Base-by-base conservation (phyloP, 257 asterid genomes). In the Nicotiana noctiflora region DNA sequence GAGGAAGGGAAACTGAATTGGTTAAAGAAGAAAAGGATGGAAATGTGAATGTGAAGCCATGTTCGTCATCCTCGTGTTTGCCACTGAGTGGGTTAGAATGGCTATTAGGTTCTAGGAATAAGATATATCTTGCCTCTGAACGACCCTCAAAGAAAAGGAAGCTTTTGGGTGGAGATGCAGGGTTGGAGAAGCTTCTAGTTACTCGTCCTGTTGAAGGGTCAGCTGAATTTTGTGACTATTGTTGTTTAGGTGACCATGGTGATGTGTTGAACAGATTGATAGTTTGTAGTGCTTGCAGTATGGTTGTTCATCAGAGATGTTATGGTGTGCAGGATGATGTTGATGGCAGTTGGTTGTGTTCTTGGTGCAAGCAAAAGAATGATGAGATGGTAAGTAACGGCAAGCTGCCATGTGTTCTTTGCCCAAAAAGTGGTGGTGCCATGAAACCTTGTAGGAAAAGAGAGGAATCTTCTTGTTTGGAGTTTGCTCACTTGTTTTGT, bases 41-140 rank as follows among this genome's bases (percentile, higher is more conserved):
- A 13, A 85, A 86, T 77, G 81, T 70, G 64, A 85, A 86, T 77
- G 81, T 75, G 64, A 83, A 29, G 70, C 83, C 79, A 5, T 57
- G 75, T 32, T 87, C 60, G 72, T 87, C 81, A 77, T 83, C 72
- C 14, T 49, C 72, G 18, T 62, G 86, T 40, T 21, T 44, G 34
- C 85, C 88, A 29, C 79, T 84, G 84, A 89, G 89, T 86, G 93
- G 98, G 65, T 83, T 94, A 66, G 99, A 94, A 84, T 94, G 99
- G 99, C 92, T 96, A 78, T 89, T 96, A 87, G 99, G 99, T 86
- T 91, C 97, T 74, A 94, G 90, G 90, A 88, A 82, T 82, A 96
- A 94, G 88, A 87, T 92, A 79, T 94, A 91, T 86, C 84, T 94
- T 89, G 90, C 98, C 44, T 84, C 98, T 27, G 98, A 92, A 86